These are phyloP conservation scores for Racocetra persica DNA, from an alignment of 371 early-diverging fungal genomes.

Conservation along the genomic window DNA sequence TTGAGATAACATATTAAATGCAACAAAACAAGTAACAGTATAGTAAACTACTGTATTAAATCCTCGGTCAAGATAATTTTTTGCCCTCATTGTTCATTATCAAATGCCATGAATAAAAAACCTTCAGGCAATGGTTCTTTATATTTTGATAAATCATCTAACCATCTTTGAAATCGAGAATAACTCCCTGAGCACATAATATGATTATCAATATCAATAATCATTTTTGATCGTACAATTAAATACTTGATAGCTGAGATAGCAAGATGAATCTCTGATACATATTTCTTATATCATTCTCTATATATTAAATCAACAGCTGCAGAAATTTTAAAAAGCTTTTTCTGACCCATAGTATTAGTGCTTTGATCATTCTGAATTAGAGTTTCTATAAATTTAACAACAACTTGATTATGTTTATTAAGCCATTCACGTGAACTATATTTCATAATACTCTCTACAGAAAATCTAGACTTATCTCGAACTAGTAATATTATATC, in stretches of 20 bases:
- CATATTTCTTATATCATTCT: slow-evolving; percentile 14
- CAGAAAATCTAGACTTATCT: slow-evolving; percentile 9
- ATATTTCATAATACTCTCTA: slow-evolving; percentile 27
- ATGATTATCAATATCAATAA: slow-evolving; percentile 36
- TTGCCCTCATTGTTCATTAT: slow-evolving; percentile 32
- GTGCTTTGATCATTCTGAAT: neutral
- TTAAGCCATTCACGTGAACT: slow-evolving; percentile 1
- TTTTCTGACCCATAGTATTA: neutral
- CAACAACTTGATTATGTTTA: slow-evolving; percentile 28
- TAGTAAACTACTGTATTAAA: too few relatives aligned
- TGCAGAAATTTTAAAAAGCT: slow-evolving; percentile 11
- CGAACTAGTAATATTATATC: slow-evolving; percentile 16
- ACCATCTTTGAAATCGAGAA: slow-evolving; percentile 5
- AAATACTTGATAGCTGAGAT: slow-evolving; percentile 34
- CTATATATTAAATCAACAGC: slow-evolving; percentile 25
- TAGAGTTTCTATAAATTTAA: slow-evolving; percentile 27
- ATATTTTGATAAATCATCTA: slow-evolving; percentile 16
- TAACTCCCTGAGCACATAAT: slow-evolving; percentile 24
- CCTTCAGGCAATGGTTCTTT: slow-evolving; percentile 24
- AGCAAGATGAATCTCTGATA: slow-evolving; percentile 35
- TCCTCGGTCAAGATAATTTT: too few relatives aligned
- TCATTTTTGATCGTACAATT: slow-evolving; percentile 13
- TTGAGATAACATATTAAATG: too few relatives aligned
- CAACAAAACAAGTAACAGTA: too few relatives aligned
- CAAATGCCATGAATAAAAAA: slow-evolving; percentile 36